Conservation (phyloP, 2,329 filamentous ascomycete genomes). For the Aspergillus ustus region DNA sequence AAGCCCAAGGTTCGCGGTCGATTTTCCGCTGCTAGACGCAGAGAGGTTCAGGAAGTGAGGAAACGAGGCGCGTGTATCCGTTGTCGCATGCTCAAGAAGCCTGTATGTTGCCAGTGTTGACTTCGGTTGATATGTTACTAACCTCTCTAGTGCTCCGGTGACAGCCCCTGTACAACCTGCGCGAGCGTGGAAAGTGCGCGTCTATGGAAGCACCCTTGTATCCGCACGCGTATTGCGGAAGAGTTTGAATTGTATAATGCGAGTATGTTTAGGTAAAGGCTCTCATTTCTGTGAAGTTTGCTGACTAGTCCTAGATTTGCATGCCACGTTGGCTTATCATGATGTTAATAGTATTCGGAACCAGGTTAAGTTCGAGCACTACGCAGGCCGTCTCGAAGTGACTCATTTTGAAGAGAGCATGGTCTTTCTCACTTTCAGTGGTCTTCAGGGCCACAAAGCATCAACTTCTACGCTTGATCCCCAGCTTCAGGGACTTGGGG, state of each 20-base stretch:
- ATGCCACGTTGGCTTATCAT: constrained; percentile 57
- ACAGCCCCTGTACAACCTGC: constrained; percentile 64
- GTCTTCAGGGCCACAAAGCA: constrained; percentile 45
- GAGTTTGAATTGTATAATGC: constrained; percentile 63
- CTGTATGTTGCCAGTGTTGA: constrained; percentile 37
- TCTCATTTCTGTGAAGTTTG: background rate
- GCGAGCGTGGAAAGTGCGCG: constrained; percentile 63
- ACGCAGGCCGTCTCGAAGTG: constrained; percentile 58
- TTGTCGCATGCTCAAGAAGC: constrained; percentile 68
- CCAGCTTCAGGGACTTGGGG: constrained; percentile 47
- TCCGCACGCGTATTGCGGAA: constrained; percentile 62
- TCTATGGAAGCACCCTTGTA: constrained; percentile 64
- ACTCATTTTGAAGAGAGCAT: constrained; percentile 59
- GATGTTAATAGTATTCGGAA: constrained; percentile 54
- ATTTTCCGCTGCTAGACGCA: constrained; percentile 61
- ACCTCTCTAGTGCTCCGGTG: constrained; percentile 57
- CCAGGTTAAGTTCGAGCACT: constrained; percentile 53
- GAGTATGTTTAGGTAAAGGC: constrained; percentile 37
- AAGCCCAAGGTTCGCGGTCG: constrained; percentile 57
- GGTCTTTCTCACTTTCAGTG: constrained; percentile 54
- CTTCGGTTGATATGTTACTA: background rate
- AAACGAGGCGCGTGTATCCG: constrained; percentile 66
- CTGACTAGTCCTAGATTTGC: constrained; percentile 46
- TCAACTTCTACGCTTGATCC: constrained; percentile 43
- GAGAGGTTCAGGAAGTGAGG: constrained; percentile 63